Evolutionary conservation across 2,329 filamentous ascomycete species (phyloP), one percentile per base, ranked within the genome.

Genomic region (Colletotrichum falcatum): DNA sequence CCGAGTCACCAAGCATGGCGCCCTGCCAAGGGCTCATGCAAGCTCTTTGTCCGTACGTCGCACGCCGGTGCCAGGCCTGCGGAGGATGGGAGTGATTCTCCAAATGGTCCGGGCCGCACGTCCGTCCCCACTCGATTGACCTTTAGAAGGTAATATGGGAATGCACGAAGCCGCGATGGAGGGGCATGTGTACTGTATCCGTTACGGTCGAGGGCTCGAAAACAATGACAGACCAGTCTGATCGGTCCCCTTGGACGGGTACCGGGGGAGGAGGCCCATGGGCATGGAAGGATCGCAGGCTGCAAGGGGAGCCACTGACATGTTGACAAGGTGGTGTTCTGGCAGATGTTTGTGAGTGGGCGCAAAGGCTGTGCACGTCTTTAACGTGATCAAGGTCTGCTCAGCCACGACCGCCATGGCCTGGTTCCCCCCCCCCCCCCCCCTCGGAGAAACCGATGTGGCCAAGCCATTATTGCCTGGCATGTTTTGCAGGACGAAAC

Each of bases 251-350:
- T 20, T 20, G 16, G 39, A 20, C 18, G 11, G n/a, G n/a, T n/a
- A n/a, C n/a, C n/a, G n/a, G n/a, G n/a, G n/a, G n/a, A n/a, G n/a
- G n/a, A 35, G 66, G 35, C 20, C 63, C 49, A 44, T 62, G n/a
- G 28, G 39, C 42, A 42, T n/a, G 28, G 53, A 70, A 59, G 67
- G 67, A 70, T 67, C 3, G 51, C 51, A 53, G 44, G 44, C 51
- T 70, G 68, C 68, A 63, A 63, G 64, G 67, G 64, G 59, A 58
- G 64, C 67, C 67, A 67, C 30, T 44, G 54, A 65, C 16, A 39
- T 26, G 64, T 49, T n/a, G 35, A 53, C 44, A 56, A 46, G 39
- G 48, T 44, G 42, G 42, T 44, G 42, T 23, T 42, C 30, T 62
- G 53, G 9, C 39, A 28, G 14, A 14, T 67, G 59, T 63, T 67